Evolutionary conservation across 257 asterid genomes (phyloP).

Genomic region (Phtheirospermum japonicum): DNA sequence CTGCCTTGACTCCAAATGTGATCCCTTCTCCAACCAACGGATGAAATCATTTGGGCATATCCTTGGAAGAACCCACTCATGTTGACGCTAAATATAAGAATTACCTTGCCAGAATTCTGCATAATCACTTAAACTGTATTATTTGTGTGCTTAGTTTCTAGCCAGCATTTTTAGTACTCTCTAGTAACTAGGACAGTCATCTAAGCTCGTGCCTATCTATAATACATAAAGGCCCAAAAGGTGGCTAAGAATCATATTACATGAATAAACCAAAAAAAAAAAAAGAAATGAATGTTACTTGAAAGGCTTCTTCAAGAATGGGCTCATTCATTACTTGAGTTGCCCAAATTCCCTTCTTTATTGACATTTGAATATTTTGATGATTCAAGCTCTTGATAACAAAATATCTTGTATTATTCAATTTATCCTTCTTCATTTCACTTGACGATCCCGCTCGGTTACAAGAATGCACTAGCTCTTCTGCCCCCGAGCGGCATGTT

Average conservation of each 20-base stretch:
- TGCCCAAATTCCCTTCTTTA: conserved; percentile 91
- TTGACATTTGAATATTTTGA: conserved; percentile 75
- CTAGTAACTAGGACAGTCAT: conserved; percentile 20
- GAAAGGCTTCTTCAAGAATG: conserved; percentile 92
- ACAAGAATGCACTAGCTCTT: conserved; percentile 43
- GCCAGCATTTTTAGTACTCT: conserved; percentile 29
- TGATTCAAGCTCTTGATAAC: conserved; percentile 93
- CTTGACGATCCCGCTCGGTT: conserved; percentile 49
- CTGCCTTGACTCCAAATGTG: conserved; percentile 76
- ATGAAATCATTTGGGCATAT: conserved; percentile 91
- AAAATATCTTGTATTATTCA: conserved; percentile 64
- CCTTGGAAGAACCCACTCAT: conserved; percentile 99
- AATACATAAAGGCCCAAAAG: conserved; percentile 33
- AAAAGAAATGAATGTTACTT: conserved; percentile 65
- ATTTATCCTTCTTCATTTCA: conserved; percentile 46
- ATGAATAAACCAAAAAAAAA: conserved; percentile 29
- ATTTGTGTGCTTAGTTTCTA: conserved; percentile 29
- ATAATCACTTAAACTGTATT: conserved; percentile 46
- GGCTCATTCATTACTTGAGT: conserved; percentile 98
- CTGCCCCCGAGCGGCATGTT: conserved; percentile 49
- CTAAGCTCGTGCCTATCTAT: conserved; percentile 22
- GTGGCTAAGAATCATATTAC: conserved; percentile 39
- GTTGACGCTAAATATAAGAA: conserved; percentile 96
- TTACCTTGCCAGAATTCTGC: conserved; percentile 95
- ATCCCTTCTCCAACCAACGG: conserved; percentile 86